Conservation (phyloP, 202 grass and related monocot genomes). For the Schoenoplectus triqueter region DNA sequence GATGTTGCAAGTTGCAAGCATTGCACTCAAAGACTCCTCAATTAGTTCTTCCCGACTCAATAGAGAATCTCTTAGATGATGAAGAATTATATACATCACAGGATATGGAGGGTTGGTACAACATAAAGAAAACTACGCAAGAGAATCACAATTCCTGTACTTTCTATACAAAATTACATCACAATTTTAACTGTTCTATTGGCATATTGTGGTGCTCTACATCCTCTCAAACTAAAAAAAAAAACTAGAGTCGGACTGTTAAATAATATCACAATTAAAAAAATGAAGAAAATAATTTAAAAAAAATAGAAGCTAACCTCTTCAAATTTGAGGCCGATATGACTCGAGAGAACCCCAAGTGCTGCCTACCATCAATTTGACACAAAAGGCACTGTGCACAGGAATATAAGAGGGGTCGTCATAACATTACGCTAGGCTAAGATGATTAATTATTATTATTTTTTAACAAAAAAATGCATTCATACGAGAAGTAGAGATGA, state of each 20-base stretch:
- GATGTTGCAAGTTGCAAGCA: background rate
- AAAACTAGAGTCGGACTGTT: background rate
- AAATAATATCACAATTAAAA: slow-evolving; percentile 10
- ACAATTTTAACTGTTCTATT: background rate
- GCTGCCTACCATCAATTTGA: slow-evolving; percentile 83
- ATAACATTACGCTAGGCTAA: slow-evolving; percentile 8
- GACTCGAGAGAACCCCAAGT: slow-evolving; percentile 95
- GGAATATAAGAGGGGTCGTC: slow-evolving; percentile 43
- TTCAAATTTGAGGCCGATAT: slow-evolving; percentile 47
- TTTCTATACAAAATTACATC: background rate
- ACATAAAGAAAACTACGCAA: slow-evolving; percentile 9
- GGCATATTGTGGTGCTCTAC: background rate
- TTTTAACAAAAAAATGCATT: slow-evolving; percentile 9
- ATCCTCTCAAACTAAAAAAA: slow-evolving; percentile 3
- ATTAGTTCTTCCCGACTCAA: no score
- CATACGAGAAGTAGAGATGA: slow-evolving; percentile 42
- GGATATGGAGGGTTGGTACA: slow-evolving; percentile 8
- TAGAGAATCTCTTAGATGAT: background rate
- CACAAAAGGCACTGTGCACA: slow-evolving; percentile 78
- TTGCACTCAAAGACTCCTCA: background rate
- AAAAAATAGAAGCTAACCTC: background rate
- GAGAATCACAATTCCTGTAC: slow-evolving; percentile 3
- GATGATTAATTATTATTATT: slow-evolving; percentile 11
- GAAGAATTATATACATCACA: slow-evolving; percentile 27
- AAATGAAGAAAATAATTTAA: background rate